Percentiles rank a stretch among this genome's conserved stretches.
Conservation (phyloP, 2,329 filamentous ascomycete genomes). For the Colletotrichum sp. region DNA sequence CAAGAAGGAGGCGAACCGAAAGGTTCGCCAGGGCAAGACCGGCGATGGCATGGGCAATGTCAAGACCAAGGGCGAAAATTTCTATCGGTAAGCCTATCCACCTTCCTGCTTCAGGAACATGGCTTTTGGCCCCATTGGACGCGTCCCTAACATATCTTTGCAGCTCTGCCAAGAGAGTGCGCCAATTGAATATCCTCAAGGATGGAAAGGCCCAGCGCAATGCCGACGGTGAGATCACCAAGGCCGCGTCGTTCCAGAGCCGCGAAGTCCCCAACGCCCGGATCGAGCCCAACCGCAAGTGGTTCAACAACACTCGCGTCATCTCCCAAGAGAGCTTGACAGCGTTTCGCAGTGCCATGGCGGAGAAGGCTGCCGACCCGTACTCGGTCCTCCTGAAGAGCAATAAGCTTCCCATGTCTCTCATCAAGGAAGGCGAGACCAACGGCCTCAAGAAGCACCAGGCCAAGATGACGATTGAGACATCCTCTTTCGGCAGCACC, state of each 20-base stretch:
- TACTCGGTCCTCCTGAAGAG: constrained; percentile 95
- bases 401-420: constrained; percentile 95
- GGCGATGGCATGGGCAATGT: constrained; percentile 91
- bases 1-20: constrained; percentile 89
- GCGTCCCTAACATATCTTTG: neutral
- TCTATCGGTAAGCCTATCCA: constrained; percentile 73
- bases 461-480: constrained; percentile 93
- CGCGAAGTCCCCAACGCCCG: constrained; percentile 81
- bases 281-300: constrained; percentile 95
- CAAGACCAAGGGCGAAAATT: constrained; percentile 95
- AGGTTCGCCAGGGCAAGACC: constrained; percentile 83
- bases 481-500: constrained; percentile 82
- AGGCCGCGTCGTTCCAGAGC: constrained; percentile 84
- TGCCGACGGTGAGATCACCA: constrained; percentile 80
- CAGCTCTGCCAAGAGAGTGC: constrained; percentile 81
- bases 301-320: constrained; percentile 92
- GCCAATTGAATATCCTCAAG: constrained; percentile 88
- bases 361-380: constrained; percentile 86
- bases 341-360: constrained; percentile 90
- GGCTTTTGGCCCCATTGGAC: neutral
- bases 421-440: constrained; percentile 79
- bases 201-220: constrained; percentile 85
- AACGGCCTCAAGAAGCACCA: constrained; percentile 91
- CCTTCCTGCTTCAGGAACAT: neutral
- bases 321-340: constrained; percentile 89